phyloP scores from a whole-genome alignment of 192 early-diverging fungal species.

The Chytriomyces hyalinus region DNA sequence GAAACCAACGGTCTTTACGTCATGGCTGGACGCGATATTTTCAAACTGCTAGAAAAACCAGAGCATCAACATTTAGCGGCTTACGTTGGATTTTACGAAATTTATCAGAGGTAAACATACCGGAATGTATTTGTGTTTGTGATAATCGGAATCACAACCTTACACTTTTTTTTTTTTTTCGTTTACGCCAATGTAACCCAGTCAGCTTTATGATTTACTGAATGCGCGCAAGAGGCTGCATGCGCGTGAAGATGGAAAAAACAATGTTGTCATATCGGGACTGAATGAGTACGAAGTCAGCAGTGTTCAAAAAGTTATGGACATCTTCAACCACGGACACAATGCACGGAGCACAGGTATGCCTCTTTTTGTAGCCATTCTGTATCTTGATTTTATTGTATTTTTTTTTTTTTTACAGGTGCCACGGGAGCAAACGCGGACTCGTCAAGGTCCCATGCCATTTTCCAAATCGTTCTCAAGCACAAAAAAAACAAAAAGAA shows the following conservation, averaged over 20 bases:
- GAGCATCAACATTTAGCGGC: conserved; percentile 77
- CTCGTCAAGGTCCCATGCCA: conserved; percentile 96
- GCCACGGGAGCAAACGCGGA: conserved; percentile 92
- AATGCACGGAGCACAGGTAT: conserved; percentile 87
- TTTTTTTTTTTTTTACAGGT: conserved; percentile 51
- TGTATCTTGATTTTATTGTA: neutral
- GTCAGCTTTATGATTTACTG: conserved; percentile 92
- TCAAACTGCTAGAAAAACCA: conserved; percentile 71
- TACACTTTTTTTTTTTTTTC: neutral
- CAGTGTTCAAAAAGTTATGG: conserved; percentile 83
- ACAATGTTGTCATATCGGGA: conserved; percentile 91
- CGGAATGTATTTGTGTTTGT: neutral
- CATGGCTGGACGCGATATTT: conserved; percentile 90
- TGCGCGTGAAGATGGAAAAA: conserved; percentile 95
- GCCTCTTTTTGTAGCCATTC: neutral
- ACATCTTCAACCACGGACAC: conserved; percentile 93
- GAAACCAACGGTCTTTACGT: conserved; percentile 87
- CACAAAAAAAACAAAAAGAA: conserved; percentile 67
- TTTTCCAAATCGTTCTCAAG: conserved; percentile 90
- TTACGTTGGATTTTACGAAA: conserved; percentile 93
- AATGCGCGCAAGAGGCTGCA: conserved; percentile 88
- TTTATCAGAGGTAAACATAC: conserved; percentile 75
- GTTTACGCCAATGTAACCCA: conserved; percentile 9
- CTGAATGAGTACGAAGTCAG: conserved; percentile 86
- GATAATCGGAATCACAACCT: neutral